phyloP scores from a whole-genome alignment of 768 basidiomycete species.

The Hypsizygus marmoreus region DNA sequence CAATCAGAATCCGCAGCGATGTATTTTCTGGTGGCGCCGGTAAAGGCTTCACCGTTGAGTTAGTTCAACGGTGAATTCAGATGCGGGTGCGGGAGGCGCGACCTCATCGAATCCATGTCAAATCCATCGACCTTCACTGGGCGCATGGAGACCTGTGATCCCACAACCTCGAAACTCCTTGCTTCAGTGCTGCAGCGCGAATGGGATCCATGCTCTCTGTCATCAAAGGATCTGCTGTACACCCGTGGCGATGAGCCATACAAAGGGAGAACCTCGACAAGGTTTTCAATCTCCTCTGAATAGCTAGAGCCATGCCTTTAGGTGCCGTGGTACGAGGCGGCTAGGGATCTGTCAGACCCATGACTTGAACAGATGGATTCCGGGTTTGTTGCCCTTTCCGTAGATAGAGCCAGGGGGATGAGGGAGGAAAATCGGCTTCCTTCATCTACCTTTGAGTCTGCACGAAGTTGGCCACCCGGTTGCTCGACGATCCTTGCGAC shows the following conservation, averaged over 20 bases:
- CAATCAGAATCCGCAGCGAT: constrained; percentile 55
- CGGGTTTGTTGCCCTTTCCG: constrained; percentile 3
- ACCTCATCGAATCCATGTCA: constrained; percentile 16
- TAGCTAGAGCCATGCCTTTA: constrained; percentile 28
- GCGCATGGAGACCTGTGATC: constrained; percentile 30
- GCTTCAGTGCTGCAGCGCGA: not conserved
- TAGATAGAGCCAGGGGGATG: constrained; percentile 57
- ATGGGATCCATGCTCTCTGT: not conserved
- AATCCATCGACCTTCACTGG: constrained; percentile 37
- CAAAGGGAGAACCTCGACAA: constrained; percentile 51
- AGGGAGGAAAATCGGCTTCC: constrained; percentile 77
- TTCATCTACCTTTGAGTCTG: constrained; percentile 65
- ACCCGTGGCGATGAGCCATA: constrained; percentile 22
- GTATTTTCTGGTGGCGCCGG: not conserved
- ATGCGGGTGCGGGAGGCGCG: constrained; percentile 9
- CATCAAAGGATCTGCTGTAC: not conserved
- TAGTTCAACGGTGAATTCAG: constrained; percentile 1
- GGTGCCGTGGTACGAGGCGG: constrained; percentile 22
- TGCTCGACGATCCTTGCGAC: constrained; percentile 82
- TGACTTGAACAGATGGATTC: constrained; percentile 15
- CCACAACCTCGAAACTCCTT: constrained; percentile 26
- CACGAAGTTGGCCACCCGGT: constrained; percentile 75
- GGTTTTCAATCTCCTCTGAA: constrained; percentile 40
- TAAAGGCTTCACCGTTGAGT: not conserved
- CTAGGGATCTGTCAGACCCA: constrained; percentile 19